Conservation (phyloP, 345 rosid genomes). For the Arabidopsis thaliana region TAIR10.1 NC_003075.7:2545501-2546000, state of each 20-base stretch:
- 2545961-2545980: neutral
- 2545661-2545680: slow-evolving; percentile 10
- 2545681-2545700: neutral
- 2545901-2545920: neutral
- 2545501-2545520: slow-evolving; percentile 34
- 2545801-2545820: neutral
- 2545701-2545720: no score
- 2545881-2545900: slow-evolving; percentile 4
- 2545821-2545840: neutral
- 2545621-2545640: slow-evolving; percentile 9
- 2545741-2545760: slow-evolving; percentile 4
- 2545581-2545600: slow-evolving; percentile 31
- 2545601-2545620: slow-evolving; percentile 3
- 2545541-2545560: slow-evolving; percentile 11
- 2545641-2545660: slow-evolving; percentile 31
- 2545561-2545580: slow-evolving; percentile 44
- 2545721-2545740: neutral
- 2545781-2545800: neutral
- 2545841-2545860: neutral
- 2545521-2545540: slow-evolving; percentile 13
- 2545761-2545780: no score
- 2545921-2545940: neutral
- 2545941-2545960: slow-evolving; percentile 29
- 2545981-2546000: neutral
- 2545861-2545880: neutral